phyloP scores from a whole-genome alignment of 108 stramenopile genomes.

The Fragilariopsis cylindrus region DNA sequence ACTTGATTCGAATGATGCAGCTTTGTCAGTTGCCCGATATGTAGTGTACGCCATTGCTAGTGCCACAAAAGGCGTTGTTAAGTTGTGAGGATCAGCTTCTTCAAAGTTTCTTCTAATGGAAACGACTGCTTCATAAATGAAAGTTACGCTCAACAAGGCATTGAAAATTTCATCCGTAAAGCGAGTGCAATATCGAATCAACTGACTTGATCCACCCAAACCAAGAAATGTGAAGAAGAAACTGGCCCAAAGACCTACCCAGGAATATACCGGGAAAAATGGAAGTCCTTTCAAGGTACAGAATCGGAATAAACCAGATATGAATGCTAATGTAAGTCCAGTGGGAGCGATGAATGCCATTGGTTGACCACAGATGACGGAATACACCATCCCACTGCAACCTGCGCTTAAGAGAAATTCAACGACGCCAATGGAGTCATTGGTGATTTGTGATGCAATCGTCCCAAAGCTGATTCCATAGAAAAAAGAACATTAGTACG shows the following conservation, averaged over 20 bases:
- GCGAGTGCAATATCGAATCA: constrained; percentile 92
- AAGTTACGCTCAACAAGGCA: constrained; percentile 90
- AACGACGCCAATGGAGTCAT: constrained; percentile 86
- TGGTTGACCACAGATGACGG: constrained; percentile 90
- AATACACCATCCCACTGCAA: constrained; percentile 85
- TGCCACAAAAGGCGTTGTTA: constrained; percentile 81
- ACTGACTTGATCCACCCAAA: constrained; percentile 71
- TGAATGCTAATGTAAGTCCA: constrained; percentile 93
- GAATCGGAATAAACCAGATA: constrained; percentile 86
- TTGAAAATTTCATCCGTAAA: constrained; percentile 99
- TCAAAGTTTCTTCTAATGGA: constrained; percentile 73
- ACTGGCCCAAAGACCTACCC: constrained; percentile 95
- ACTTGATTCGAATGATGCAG: constrained; percentile 65
- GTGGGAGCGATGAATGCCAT: constrained; percentile 98
- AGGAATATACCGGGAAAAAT: constrained; percentile 93
- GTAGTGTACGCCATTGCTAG: constrained; percentile 75
- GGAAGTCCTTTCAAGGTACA: constrained; percentile 72
- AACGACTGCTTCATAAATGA: constrained; percentile 88
- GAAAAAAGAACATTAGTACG: background rate
- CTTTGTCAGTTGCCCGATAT: constrained; percentile 65
- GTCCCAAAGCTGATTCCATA: constrained; percentile 85
- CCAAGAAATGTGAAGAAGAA: constrained; percentile 83
- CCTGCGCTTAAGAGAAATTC: constrained; percentile 91
- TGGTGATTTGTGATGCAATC: constrained; percentile 86
- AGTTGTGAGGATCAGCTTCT: constrained; percentile 78